phyloP scores from a whole-genome alignment of 139 green algal species.

The Marvania coccoides region DNA sequence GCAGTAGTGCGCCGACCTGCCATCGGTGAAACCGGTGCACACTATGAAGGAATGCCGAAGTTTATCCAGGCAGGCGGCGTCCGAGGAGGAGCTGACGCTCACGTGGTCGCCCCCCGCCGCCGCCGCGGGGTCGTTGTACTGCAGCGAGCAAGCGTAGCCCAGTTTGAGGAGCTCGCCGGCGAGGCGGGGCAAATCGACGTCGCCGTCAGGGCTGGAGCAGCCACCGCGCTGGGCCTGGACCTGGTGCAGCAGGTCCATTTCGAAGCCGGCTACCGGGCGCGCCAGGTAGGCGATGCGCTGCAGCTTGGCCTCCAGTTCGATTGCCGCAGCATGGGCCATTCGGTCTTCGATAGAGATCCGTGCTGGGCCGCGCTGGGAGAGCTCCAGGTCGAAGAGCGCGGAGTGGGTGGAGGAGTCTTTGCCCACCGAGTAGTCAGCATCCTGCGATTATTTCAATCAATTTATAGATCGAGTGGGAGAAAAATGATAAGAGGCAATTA shows the following conservation, averaged over 20 bases:
- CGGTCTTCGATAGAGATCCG: neutral
- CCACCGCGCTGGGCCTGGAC: neutral
- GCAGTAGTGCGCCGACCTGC: constrained; percentile 4
- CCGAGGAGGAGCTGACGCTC: neutral
- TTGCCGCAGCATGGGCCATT: neutral
- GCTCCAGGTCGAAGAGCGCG: constrained; percentile 28
- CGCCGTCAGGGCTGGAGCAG: constrained; percentile 3
- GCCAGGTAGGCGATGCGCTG: constrained; percentile 26
- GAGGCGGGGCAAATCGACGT: constrained; percentile 5
- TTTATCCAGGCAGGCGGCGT: constrained; percentile 25
- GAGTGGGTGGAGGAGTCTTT: constrained; percentile 29
- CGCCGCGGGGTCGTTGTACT: constrained; percentile 1
- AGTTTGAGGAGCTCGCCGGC: constrained; percentile 7
- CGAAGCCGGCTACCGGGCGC: constrained; percentile 20
- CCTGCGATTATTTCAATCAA: neutral
- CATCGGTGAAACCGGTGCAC: constrained; percentile 11
- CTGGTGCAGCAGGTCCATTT: constrained; percentile 30
- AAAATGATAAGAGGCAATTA: too few relatives aligned
- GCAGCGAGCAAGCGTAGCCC: constrained; percentile 8
- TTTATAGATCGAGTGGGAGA: too few relatives aligned
- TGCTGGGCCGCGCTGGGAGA: neutral
- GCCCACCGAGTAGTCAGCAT: neutral
- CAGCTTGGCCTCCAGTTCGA: neutral
- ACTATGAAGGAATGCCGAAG: constrained; percentile 24
- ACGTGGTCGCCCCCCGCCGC: neutral